These are phyloP conservation scores for Spathaspora boniae DNA, from an alignment of 805 yeast genomes.

Conservation along the genomic window DNA sequence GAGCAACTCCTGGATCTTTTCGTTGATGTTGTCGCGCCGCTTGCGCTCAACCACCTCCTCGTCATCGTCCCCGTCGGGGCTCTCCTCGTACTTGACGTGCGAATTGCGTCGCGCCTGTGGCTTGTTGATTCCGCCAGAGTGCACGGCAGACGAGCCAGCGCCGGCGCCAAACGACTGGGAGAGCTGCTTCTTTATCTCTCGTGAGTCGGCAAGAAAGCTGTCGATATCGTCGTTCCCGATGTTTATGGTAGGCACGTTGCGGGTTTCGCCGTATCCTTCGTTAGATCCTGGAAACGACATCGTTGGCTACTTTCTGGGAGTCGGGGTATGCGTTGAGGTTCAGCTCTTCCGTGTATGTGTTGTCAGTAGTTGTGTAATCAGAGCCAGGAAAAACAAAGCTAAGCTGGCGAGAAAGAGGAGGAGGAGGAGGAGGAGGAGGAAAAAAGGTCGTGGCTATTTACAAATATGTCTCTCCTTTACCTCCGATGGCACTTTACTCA, in stretches of 20 bases:
- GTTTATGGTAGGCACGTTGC: constrained; percentile 27
- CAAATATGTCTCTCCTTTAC: no score
- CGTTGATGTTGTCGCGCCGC: constrained; percentile 42
- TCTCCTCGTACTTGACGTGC: constrained; percentile 19
- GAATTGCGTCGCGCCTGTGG: constrained; percentile 38
- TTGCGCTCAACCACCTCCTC: constrained; percentile 40
- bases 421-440: no score
- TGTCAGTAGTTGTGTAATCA: no score
- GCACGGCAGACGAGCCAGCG: constrained; percentile 10
- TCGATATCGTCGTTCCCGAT: constrained; percentile 23
- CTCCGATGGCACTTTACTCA: no score
- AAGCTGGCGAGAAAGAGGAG: no score
- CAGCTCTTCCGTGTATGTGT: no score
- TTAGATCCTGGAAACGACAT: constrained; percentile 5
- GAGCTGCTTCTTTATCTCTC: constrained; percentile 40
- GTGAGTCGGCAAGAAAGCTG: constrained; percentile 25
- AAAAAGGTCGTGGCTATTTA: no score
- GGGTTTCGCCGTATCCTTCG: constrained; percentile 4
- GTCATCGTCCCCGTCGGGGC: constrained; percentile 20
- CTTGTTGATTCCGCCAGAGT: constrained; percentile 32
- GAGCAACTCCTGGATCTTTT: constrained; percentile 41
- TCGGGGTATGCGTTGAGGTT: no score
- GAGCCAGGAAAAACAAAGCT: no score
- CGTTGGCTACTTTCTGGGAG: no score
- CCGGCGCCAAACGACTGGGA: constrained; percentile 32